phyloP scores from a whole-genome alignment of 139 green algal species.

The Coelastrella sp. region DNA sequence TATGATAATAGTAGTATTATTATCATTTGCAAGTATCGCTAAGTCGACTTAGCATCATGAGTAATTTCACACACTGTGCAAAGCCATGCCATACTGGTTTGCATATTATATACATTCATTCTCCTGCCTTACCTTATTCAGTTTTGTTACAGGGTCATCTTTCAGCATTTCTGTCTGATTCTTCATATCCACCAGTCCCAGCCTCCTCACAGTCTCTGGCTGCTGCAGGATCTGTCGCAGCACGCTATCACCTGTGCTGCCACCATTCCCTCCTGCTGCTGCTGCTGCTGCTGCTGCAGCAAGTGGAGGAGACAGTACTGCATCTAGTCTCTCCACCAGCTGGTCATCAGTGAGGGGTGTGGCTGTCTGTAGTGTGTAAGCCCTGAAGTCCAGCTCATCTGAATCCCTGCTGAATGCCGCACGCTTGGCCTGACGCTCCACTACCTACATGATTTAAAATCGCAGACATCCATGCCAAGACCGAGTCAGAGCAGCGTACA shows the following conservation, averaged over 20 bases:
- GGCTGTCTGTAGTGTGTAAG: not conserved
- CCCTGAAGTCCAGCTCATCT: not conserved
- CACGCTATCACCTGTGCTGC: not conserved
- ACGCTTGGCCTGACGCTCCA: not conserved
- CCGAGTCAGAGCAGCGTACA: too few relatives aligned
- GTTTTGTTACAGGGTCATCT: not conserved
- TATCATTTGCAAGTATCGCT: not conserved
- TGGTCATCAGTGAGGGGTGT: not conserved
- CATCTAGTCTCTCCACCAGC: not conserved
- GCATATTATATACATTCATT: not conserved
- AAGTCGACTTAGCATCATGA: not conserved
- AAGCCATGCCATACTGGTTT: not conserved
- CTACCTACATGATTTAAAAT: not conserved
- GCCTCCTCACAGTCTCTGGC: not conserved
- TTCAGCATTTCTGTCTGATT: slow-evolving; percentile 25
- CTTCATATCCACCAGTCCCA: slow-evolving; percentile 17
- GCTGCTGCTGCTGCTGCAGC: not conserved
- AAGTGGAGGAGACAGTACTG: not conserved
- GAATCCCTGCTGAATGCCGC: not conserved
- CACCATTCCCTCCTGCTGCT: not conserved
- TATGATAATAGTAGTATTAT: too few relatives aligned
- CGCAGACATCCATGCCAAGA: too few relatives aligned
- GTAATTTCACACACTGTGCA: not conserved
- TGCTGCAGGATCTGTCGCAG: not conserved
- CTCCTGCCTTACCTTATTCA: not conserved